A percentile compares a stretch with the other conserved stretches of the same genome.
These are phyloP conservation scores for Pisolithus orientalis DNA, from an alignment of 768 basidiomycete species.

Conservation along the genomic window DNA sequence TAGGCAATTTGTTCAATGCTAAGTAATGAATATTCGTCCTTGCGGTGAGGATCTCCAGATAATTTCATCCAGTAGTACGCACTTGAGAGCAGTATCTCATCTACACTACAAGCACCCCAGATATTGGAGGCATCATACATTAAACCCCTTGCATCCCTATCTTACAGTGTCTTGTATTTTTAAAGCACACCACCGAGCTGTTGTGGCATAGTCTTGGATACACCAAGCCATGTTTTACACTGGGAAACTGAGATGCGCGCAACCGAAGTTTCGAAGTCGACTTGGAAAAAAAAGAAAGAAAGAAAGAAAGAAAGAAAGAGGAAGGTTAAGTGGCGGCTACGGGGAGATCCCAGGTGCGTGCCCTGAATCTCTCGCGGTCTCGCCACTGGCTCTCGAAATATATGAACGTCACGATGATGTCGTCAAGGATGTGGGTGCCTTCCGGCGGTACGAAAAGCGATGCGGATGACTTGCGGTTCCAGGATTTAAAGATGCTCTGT, in stretches of 20 bases:
- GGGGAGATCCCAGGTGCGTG: slow-evolving; percentile 8
- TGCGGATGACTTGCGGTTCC: slow-evolving; percentile 14
- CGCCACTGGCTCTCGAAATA: slow-evolving; percentile 28
- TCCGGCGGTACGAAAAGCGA: slow-evolving; percentile 24
- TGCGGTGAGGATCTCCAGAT: not conserved
- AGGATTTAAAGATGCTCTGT: slow-evolving; percentile 7
- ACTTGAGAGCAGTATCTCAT: not conserved
- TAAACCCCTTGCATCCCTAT: not conserved
- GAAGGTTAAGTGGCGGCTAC: not conserved
- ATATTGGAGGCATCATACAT: not conserved
- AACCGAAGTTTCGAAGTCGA: not conserved
- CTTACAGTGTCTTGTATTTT: not conserved
- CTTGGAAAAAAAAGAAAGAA: too few relatives aligned
- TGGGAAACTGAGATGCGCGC: not conserved
- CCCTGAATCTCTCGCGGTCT: slow-evolving; percentile 15
- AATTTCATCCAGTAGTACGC: not conserved
- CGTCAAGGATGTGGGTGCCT: slow-evolving; percentile 26
- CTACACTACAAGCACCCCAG: not conserved
- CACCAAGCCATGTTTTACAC: not conserved
- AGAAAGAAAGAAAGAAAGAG: too few relatives aligned
- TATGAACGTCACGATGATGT: slow-evolving; percentile 31
- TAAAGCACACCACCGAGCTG: not conserved
- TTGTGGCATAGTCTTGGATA: not conserved
- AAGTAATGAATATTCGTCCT: slow-evolving; percentile 29
- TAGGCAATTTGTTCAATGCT: slow-evolving; percentile 8